Evolutionary conservation across 2,329 filamentous ascomycete genomes (phyloP).

Genomic region (Trichoderma sp.): DNA sequence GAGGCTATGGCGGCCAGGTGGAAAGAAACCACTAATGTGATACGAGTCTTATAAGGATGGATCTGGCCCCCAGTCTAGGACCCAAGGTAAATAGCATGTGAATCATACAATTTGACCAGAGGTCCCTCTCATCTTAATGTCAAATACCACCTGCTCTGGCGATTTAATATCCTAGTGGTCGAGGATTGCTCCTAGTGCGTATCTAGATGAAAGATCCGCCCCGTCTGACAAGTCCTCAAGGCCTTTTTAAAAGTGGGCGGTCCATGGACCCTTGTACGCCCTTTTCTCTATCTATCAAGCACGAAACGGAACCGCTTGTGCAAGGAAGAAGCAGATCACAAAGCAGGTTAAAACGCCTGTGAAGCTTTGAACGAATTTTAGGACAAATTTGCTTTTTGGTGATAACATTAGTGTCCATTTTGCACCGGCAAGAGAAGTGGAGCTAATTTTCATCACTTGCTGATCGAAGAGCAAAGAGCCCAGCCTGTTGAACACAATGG

Average conservation of each 20-base stretch:
- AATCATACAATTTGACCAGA: background rate
- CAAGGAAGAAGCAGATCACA: background rate
- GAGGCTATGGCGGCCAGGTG: background rate
- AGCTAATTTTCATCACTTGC: background rate
- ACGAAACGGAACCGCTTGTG: background rate
- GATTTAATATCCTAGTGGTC: background rate
- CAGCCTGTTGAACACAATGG: background rate
- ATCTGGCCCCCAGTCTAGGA: background rate
- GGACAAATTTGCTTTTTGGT: background rate
- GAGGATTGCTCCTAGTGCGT: background rate
- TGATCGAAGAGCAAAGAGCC: conserved; percentile 1
- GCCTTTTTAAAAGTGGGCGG: background rate
- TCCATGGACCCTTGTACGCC: background rate
- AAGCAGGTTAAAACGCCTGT: background rate
- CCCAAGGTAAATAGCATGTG: background rate
- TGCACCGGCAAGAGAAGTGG: background rate
- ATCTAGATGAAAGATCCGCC: background rate
- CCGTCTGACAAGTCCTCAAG: background rate
- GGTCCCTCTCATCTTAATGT: background rate
- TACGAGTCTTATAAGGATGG: background rate
- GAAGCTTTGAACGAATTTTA: background rate
- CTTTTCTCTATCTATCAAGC: background rate
- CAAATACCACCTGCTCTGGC: background rate
- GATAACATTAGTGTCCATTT: background rate
- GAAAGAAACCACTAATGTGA: background rate